Base-by-base conservation (phyloP, 1,284 basidiomycete genomes). In the Ceratobasidium sp. region DNA sequence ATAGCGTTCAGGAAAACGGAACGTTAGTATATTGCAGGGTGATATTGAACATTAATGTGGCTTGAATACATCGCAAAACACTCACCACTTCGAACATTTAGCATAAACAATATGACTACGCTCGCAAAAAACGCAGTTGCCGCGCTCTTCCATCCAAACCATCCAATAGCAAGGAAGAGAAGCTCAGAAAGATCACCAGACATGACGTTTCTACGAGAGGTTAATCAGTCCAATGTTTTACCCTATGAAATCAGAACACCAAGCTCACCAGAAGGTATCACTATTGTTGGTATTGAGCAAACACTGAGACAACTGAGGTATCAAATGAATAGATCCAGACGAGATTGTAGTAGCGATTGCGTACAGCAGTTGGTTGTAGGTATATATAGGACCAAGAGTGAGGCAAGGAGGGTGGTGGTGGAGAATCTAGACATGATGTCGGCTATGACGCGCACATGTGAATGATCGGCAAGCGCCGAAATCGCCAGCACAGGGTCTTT, bases 71-170 rank as follows among this genome's bases (percentile, higher is more conserved):
- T 44, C 1, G 20, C 3, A 42, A 10, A n/a, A 44, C 12, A 64
- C 71, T 64, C 13, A 75, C 71, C 71, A 42, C 61, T 75, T 56
- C 71, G 59, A 12, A 75, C 61, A 44, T 62, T 75, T 48, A 75
- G 28, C 12, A 75, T 5, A 33, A 75, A 75, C 46, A 75, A 38
- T 26, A 65, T 4, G n/a, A 75, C 71, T 3, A 75, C 71, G n/a
- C 71, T 75, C 28, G 20, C 33, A 23, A 75, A 75, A 65, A 75
- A 75, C 0, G 71, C 38, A 15, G 71, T 75, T 5, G 71, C 71
- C 0, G 71, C 71, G 33, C 71, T 64, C 61, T 75, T 75, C 71
- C 71, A 75, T 15, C 71, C 71, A 56, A 75, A 75, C 71, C 71
- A 75, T n/a, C 71, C 71, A 42, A 75, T 75, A 52, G 61, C 71